phyloP scores from a whole-genome alignment of 2,329 filamentous ascomycete genomes.

The Penicillium occitanis region DNA sequence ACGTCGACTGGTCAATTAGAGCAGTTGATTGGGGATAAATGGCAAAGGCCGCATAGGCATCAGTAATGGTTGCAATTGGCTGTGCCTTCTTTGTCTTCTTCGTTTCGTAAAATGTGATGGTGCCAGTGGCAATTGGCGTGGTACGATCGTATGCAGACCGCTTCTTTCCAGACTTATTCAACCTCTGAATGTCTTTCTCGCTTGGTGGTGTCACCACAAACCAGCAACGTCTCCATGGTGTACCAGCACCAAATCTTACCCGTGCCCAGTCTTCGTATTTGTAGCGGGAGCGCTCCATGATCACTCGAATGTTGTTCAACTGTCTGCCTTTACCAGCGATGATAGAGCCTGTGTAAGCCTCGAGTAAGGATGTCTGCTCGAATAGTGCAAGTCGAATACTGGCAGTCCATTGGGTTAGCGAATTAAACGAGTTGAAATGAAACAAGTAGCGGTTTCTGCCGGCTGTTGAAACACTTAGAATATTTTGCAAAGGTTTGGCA shows the following conservation, averaged over 20 bases:
- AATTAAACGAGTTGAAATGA: conserved; percentile 94
- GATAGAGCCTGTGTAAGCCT: conserved; percentile 92
- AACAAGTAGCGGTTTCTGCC: conserved; percentile 93
- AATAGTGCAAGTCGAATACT: conserved; percentile 92
- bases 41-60: conserved; percentile 89
- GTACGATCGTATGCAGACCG: conserved; percentile 79
- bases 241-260: conserved; percentile 91
- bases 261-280: conserved; percentile 90
- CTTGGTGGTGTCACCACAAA: conserved; percentile 90
- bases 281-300: conserved; percentile 77
- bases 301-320: conserved; percentile 84
- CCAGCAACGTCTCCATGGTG: conserved; percentile 95
- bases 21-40: conserved; percentile 95
- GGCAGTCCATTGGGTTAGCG: conserved; percentile 92
- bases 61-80: conserved; percentile 87
- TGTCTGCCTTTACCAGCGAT: conserved; percentile 91
- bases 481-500: conserved; percentile 84
- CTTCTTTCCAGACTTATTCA: conserved; percentile 79
- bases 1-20: conserved; percentile 87
- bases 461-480: conserved; percentile 92
- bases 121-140: conserved; percentile 71
- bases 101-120: conserved; percentile 92
- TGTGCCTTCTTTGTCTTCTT: conserved; percentile 89
- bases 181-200: conserved; percentile 84
- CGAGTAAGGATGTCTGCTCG: conserved; percentile 88